Base-by-base conservation (phyloP, 73 alveolate genomes). In the Breviolum minutum region DNA sequence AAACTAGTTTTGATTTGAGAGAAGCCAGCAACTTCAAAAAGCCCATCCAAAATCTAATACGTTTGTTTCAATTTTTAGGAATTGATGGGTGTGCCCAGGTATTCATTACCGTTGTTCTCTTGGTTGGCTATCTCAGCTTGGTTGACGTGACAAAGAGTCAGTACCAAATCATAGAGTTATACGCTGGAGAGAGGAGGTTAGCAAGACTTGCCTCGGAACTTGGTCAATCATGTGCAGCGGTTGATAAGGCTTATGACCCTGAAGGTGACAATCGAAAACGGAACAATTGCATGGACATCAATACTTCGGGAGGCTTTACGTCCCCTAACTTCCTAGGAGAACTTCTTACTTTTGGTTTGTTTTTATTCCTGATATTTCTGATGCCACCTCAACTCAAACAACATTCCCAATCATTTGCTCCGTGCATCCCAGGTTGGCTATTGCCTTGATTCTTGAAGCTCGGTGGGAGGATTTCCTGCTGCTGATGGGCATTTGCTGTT, bases 231-330 rank as follows among this genome's bases (percentile, higher is more conserved):
- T 19, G 27, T 1, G 62, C 63, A 11, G 92, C 92, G 26, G 62
- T 83, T 71, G 92, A 83, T 24, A 40, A 60, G 22, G 10, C 26
- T 32, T 83, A 83, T 61, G 92, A 83, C 26, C 40, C 63, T 29
- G 76, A 83, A 3, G 92, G 92, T 60, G 76, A 83, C 76, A 83
- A 83, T 74, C 19, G 22, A n/a, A 24, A 26, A 16, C 8, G 62
- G 60, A 83, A 83, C 74, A 83, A 83, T 26, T 19, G 27, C n/a
- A 83, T 83, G 92, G 92, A 83, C 92, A 29, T 83, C 48, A 83
- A 83, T 74, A 83, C 92, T 5, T 17, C 61, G 10, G 92, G 27
- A 7, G 92, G 92, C 5, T 83, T 83, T 22, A 7, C n/a, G 92
- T 83, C 62, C 10, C 92, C 62, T 9, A 24, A 7, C 73, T 61